phyloP scores from a whole-genome alignment of 305 asterid species.

The Galium porrigens region DNA sequence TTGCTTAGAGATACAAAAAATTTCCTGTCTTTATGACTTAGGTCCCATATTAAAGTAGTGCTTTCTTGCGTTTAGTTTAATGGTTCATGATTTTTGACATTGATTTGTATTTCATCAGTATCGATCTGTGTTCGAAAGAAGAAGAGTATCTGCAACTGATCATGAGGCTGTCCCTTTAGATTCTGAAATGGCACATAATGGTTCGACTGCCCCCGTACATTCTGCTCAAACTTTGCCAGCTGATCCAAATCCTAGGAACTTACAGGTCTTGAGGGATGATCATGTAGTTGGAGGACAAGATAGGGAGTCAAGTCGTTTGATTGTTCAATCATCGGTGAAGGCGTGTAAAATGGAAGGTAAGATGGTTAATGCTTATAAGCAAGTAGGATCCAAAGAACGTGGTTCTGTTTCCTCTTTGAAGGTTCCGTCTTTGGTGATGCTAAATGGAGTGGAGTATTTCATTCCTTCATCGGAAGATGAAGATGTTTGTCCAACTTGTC shows the following conservation, averaged over 20 bases:
- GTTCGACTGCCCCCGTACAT: slow-evolving; percentile 5
- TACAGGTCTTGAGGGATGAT: slow-evolving; percentile 5
- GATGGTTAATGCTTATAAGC: slow-evolving; percentile 7
- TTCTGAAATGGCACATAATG: not conserved
- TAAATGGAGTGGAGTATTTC: slow-evolving; percentile 6
- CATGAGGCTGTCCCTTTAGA: slow-evolving; percentile 13
- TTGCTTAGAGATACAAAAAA: not conserved
- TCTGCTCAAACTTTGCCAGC: slow-evolving; percentile 3
- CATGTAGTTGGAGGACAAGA: slow-evolving; percentile 11
- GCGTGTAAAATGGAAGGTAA: slow-evolving; percentile 10
- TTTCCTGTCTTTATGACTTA: not conserved
- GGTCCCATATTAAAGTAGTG: not conserved
- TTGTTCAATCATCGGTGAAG: slow-evolving; percentile 3
- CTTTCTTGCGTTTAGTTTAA: not conserved
- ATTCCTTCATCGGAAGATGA: slow-evolving; percentile 25
- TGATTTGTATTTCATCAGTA: slow-evolving; percentile 16
- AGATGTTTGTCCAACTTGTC: slow-evolving; percentile 56
- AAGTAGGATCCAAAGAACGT: slow-evolving; percentile 11
- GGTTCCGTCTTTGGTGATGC: slow-evolving; percentile 9
- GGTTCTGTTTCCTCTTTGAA: slow-evolving; percentile 17
- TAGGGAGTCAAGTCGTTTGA: slow-evolving; percentile 21
- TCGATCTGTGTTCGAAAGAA: slow-evolving; percentile 7
- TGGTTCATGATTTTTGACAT: not conserved
- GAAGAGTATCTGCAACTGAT: slow-evolving; percentile 5
- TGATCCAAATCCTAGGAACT: slow-evolving; percentile 6